These are phyloP conservation scores for Diaporthe aspalathi DNA, from an alignment of 2,329 filamentous ascomycete genomes.

Conservation along the genomic window DNA sequence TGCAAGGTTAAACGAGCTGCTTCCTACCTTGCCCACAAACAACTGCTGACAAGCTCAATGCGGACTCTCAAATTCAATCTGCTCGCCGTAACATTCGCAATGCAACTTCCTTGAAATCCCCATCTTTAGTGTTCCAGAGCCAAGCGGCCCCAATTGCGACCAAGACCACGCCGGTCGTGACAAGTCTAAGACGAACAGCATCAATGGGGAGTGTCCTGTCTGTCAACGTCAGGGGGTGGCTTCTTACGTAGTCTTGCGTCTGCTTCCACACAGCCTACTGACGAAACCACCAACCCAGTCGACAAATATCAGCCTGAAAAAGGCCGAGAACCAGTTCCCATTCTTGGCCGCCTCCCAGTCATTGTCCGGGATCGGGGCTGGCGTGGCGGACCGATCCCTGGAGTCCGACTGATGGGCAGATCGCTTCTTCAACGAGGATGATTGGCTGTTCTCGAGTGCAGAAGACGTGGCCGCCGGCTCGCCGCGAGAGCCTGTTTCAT, in stretches of 20 bases:
- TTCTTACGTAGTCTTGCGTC: constrained; percentile 39
- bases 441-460: constrained; percentile 31
- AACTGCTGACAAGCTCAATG: not conserved
- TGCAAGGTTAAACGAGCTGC: not conserved
- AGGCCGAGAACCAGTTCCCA: constrained; percentile 40
- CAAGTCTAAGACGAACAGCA: constrained; percentile 38
- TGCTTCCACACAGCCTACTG: constrained; percentile 35
- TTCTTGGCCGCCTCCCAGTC: constrained; percentile 38
- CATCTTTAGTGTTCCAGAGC: constrained; percentile 15
- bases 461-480: constrained; percentile 34
- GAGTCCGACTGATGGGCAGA: constrained; percentile 21
- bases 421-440: constrained; percentile 36
- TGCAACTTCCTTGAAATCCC: constrained; percentile 21
- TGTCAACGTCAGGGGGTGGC: constrained; percentile 30
- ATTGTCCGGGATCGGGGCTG: constrained; percentile 31
- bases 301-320: constrained; percentile 40
- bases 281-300: constrained; percentile 40
- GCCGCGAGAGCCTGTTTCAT: not conserved
- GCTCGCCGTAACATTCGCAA: not conserved
- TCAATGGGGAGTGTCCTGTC: constrained; percentile 36
- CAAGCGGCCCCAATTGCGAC: constrained; percentile 33
- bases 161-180: constrained; percentile 37
- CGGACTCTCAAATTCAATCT: not conserved
- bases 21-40: not conserved
- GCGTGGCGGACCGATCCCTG: constrained; percentile 34